Evolutionary conservation across 768 basidiomycete species (phyloP).

Genomic region (Rhizopogon roseolus): DNA sequence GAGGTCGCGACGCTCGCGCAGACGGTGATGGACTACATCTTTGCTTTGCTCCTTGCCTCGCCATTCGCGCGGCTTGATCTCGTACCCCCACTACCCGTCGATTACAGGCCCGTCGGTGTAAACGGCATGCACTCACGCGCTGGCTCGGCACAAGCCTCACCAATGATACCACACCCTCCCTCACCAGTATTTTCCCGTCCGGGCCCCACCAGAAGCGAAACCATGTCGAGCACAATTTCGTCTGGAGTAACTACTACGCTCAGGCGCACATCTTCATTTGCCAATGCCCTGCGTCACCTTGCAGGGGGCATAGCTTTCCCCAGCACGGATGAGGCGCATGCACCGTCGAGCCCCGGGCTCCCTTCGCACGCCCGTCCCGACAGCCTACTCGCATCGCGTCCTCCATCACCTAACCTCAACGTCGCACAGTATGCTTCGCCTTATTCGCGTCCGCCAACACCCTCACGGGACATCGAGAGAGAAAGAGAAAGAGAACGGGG

Average conservation of each 20-base stretch:
- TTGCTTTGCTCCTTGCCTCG: conserved; percentile 84
- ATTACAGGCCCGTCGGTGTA: conserved; percentile 25
- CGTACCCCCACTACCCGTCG: conserved; percentile 36
- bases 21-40: conserved; percentile 88
- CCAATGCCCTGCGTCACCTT: conserved; percentile 66
- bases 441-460: conserved; percentile 55
- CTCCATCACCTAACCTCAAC: conserved; percentile 77
- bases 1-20: conserved; percentile 91
- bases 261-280: conserved; percentile 76
- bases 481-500: conserved; percentile 10
- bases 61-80: conserved; percentile 75
- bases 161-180: conserved; percentile 37
- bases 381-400: conserved; percentile 47
- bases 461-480: conserved; percentile 18
- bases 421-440: conserved; percentile 74
- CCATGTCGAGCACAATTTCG: conserved; percentile 55
- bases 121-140: conserved; percentile 36
- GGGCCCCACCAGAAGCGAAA: conserved; percentile 51
- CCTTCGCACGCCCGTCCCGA: conserved; percentile 18
- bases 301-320: conserved; percentile 73
- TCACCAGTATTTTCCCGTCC: conserved; percentile 48
- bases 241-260: conserved; percentile 64
- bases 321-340: conserved; percentile 47
- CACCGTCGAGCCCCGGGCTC: conserved; percentile 29
- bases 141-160: conserved; percentile 48